Evolutionary conservation across 2,329 filamentous ascomycete species (phyloP), one percentile per base, ranked within the genome.

Genomic region (Colletotrichum noveboracense): DNA sequence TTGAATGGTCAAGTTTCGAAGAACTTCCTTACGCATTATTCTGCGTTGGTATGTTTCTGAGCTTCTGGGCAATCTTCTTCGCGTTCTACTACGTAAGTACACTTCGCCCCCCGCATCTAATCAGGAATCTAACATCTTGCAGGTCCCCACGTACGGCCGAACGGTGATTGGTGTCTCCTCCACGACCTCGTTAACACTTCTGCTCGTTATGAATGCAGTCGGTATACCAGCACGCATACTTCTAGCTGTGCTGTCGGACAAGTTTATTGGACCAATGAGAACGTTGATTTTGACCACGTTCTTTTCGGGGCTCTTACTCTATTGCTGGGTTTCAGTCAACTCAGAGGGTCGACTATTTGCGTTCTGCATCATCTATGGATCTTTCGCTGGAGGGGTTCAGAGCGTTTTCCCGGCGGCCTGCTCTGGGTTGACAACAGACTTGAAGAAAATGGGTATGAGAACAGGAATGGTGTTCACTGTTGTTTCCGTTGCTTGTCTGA

Each of bases 1-100:
- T 61, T 16, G 55, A 60, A 18, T 24, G 61, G 16, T 26, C 48
- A 14, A 36, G 26, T 10, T 70, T 70, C 26, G 14, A 77, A 32
- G 87, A 88, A 66, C 65, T 76, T 3, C 38, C 32, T 21, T 70
- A 70, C 18, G 43, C 34, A 0, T 26, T 66, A 7, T 66, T 66
- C 9, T 36, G 34, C 14, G 62, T 66, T 16, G 62, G 62, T 1
- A 38, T 34, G n/a, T 66, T 66, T 24, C 43, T 66, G 1, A 79
- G 78, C 30, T 89, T 88, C 77, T 79, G 88, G 77, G 85, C 84
- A 26, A 80, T 89, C 16, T 89, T 89, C 34, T 70, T 61, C 48
- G 55, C 56, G 6, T 91, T 91, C 79, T 92, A 89, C 83, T 93
- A 92, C 81, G 80, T 93, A 34, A 84, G 87, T 43, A 0, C 18